phyloP scores from a whole-genome alignment of 192 early-diverging fungal species.

The Diversispora epigaea region DNA sequence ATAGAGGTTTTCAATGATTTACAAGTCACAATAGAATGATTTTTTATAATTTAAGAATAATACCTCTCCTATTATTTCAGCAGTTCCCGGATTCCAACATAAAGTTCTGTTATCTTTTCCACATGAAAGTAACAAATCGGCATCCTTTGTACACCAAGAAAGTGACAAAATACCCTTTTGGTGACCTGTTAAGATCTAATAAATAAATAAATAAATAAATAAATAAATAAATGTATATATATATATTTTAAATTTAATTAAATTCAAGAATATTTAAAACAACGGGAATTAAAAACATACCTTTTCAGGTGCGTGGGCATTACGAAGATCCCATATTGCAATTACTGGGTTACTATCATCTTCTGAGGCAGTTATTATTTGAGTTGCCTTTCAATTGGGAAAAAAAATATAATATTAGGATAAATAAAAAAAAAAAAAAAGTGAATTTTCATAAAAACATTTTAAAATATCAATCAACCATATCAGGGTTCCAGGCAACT shows the following conservation, averaged over 20 bases:
- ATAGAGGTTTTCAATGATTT: too few relatives aligned
- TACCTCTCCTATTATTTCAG: conserved; percentile 83
- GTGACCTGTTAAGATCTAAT: conserved; percentile 77
- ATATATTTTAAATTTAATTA: neutral
- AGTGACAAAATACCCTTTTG: conserved; percentile 87
- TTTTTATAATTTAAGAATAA: neutral
- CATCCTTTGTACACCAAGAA: conserved; percentile 94
- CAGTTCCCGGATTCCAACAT: conserved; percentile 86
- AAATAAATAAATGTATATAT: too few relatives aligned
- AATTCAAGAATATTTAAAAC: conserved; percentile 5
- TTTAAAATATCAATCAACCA: neutral
- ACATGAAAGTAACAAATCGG: conserved; percentile 86
- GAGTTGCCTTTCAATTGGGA: conserved; percentile 65
- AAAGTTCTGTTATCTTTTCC: conserved; percentile 95
- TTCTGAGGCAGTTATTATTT: conserved; percentile 89
- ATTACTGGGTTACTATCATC: conserved; percentile 90
- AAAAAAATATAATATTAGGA: neutral
- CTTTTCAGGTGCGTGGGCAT: conserved; percentile 89
- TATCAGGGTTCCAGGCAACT: conserved; percentile 90
- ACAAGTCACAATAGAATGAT: neutral
- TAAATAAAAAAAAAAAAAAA: too few relatives aligned
- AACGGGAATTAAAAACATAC: neutral
- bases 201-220: conserved; percentile 16
- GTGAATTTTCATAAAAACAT: neutral
- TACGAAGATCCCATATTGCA: conserved; percentile 93